Conservation (phyloP, 2,329 filamentous ascomycete genomes). For the Penicillium brasilianum region DNA sequence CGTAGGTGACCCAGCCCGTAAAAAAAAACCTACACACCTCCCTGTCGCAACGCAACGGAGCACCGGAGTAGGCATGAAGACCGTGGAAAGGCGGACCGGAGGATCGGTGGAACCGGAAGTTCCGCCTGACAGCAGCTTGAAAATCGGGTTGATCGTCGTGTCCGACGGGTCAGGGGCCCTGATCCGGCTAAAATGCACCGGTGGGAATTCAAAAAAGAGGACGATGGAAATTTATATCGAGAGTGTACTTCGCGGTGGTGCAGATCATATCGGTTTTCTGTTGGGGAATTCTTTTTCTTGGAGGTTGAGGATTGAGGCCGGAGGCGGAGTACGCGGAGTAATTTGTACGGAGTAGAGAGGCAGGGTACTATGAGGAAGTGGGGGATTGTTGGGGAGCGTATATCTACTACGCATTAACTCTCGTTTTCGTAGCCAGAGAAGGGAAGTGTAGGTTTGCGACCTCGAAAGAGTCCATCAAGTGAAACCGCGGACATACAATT, state of each 20-base stretch:
- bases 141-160: slow-evolving; percentile 20
- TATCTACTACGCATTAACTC: neutral
- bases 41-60: neutral
- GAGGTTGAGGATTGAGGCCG: neutral
- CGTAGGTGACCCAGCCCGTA: neutral
- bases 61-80: neutral
- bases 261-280: neutral
- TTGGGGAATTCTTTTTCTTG: neutral
- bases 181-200: slow-evolving; percentile 5
- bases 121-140: slow-evolving; percentile 15
- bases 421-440: neutral
- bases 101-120: slow-evolving; percentile 30
- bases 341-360: neutral
- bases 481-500: neutral
- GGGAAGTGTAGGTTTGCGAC: too few species aligned
- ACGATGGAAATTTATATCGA: neutral
- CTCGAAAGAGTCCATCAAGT: too few species aligned
- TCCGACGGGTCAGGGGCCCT: slow-evolving; percentile 13
- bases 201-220: neutral
- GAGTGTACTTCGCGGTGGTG: neutral
- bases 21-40: neutral
- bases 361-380: neutral
- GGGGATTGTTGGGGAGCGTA: neutral
- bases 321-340: neutral
- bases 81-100: slow-evolving; percentile 17